Evolutionary conservation across 805 yeast genomes (phyloP), one percentile per base, ranked within the genome.

Genomic region (Saturnispora diversa): DNA sequence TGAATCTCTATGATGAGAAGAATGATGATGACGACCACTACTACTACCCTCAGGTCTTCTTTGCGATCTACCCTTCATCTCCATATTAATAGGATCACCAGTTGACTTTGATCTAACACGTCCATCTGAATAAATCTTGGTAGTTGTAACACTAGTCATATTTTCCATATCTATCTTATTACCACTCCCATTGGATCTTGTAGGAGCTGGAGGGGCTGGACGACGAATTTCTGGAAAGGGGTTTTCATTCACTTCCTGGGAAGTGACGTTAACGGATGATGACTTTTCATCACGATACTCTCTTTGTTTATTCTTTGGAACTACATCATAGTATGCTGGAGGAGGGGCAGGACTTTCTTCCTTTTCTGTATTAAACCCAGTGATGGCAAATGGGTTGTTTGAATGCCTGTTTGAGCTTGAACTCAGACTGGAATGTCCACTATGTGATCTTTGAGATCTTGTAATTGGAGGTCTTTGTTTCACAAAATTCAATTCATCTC

Each of bases 321-420:
- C 77, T 16, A 70, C 81, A 49, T 80, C 87, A 48, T 78, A 84
- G 52, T 80, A 80, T 0, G 85, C 67, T 6, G 87, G 86, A 5
- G 88, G 86, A 6, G 85, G 84, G 13, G 53, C 39, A 28, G 24
- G 19, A n/a, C 25, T 24, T 15, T 32, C 32, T 16, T 36, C 10
- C 12, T 35, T 30, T n/a, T 23, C 26, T 6, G 23, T 27, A 17
- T 12, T 35, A 19, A 27, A 17, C 16, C 27, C 37, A 6, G 41
- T 21, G 16, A 33, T 39, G 6, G 48, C 24, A 24, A 47, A 47
- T 1, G 50, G 50, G 19, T 47, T 47, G 15, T 35, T 24, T 4
- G 50, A 42, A 5, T 34, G 24, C 23, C 43, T 43, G n/a, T 41
- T 37, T n/a, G 46, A 45, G 19, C 33, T 45, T 8, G 38, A 35